Evolutionary conservation across 2,329 filamentous ascomycete genomes (phyloP).

Genomic region (Claviceps purpurea): DNA sequence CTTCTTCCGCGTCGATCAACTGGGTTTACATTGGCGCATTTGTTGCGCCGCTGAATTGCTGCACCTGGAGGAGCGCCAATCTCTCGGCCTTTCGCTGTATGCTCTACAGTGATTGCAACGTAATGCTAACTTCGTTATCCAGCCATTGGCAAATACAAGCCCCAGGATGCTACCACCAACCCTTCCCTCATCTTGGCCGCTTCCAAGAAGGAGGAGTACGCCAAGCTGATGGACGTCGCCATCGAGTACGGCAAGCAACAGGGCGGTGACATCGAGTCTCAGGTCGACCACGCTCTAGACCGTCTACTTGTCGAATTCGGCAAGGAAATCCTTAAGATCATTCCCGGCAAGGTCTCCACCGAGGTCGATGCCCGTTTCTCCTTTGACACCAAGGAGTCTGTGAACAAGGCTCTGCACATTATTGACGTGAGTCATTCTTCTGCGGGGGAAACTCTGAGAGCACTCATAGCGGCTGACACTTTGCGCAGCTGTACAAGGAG

Average conservation of each 20-base stretch:
- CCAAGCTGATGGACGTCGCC: constrained; percentile 76
- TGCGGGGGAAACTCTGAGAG: no score
- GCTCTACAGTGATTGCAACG: not conserved
- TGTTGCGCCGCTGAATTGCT: not conserved
- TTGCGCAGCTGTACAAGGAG: constrained; percentile 74
- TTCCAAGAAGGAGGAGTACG: constrained; percentile 96
- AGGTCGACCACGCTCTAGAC: constrained; percentile 87
- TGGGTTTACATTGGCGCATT: not conserved
- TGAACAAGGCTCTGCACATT: constrained; percentile 93
- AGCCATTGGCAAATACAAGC: constrained; percentile 99
- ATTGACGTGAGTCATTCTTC: constrained; percentile 58
- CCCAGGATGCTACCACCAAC: constrained; percentile 99
- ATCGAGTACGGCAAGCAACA: constrained; percentile 74
- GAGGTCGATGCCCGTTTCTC: constrained; percentile 95
- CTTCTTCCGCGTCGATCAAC: not conserved
- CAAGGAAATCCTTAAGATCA: constrained; percentile 91
- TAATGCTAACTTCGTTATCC: constrained; percentile 23
- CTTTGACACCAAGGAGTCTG: constrained; percentile 83
- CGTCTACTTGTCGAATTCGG: constrained; percentile 94
- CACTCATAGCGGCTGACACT: not conserved
- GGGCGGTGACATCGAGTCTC: constrained; percentile 54
- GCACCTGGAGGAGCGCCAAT: not conserved
- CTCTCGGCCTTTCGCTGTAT: no score
- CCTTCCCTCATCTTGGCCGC: constrained; percentile 96
- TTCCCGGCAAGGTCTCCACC: constrained; percentile 96